Conservation (phyloP, 352 stramenopile genomes). For the Aphanomyces invadans region DNA sequence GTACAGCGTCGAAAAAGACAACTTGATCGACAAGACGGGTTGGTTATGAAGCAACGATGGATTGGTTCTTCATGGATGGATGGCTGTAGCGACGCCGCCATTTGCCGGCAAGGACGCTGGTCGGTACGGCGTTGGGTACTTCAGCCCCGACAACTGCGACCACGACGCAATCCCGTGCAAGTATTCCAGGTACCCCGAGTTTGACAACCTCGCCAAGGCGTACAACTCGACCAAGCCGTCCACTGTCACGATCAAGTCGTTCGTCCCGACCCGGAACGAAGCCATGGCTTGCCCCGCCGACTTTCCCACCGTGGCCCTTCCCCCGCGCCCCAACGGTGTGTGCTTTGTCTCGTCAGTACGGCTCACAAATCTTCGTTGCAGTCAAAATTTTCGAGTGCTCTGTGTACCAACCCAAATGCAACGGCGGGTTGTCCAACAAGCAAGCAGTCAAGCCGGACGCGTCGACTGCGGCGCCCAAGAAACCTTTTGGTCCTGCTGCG, state of each 20-base stretch:
- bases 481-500: background rate
- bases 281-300: slow-evolving; percentile 39
- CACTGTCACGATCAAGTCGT: slow-evolving; percentile 37
- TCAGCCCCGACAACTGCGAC: slow-evolving; percentile 50
- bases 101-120: slow-evolving; percentile 35
- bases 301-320: slow-evolving; percentile 36
- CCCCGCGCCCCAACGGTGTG: slow-evolving; percentile 33
- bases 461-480: background rate
- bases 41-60: slow-evolving; percentile 1
- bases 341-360: background rate
- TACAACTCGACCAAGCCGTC: slow-evolving; percentile 63
- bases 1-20: slow-evolving; percentile 65
- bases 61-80: background rate
- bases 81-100: slow-evolving; percentile 12
- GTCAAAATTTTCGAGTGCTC: slow-evolving; percentile 45
- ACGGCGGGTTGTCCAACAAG: slow-evolving; percentile 45
- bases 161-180: slow-evolving; percentile 39
- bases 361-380: slow-evolving; percentile 18
- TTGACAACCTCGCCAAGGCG: slow-evolving; percentile 57
- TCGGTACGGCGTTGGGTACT: slow-evolving; percentile 69
- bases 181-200: slow-evolving; percentile 57
- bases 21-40: slow-evolving; percentile 41
- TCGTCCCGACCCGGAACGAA: slow-evolving; percentile 31
- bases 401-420: slow-evolving; percentile 44
- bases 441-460: background rate